A percentile compares a stretch with the other conserved stretches of the same genome.
These are phyloP conservation scores for Wickerhamomyces pijperi DNA, from an alignment of 805 yeast genomes.

Conservation along the genomic window DNA sequence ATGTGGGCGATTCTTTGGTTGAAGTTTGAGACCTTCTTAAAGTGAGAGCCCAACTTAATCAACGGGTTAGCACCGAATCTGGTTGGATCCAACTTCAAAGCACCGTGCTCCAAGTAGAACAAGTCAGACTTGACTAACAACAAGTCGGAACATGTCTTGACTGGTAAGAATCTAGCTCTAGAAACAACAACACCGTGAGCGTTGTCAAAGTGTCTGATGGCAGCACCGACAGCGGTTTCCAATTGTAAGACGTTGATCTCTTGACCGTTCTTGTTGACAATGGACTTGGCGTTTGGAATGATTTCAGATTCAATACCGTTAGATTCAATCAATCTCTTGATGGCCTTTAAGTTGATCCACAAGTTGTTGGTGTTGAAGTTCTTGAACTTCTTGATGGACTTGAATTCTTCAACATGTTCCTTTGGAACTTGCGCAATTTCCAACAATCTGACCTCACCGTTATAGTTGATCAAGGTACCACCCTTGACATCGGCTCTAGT, in stretches of 20 bases:
- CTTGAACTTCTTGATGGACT: conserved; percentile 94
- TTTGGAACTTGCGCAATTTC: conserved; percentile 98
- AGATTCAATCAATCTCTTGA: conserved; percentile 81
- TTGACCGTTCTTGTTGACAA: conserved; percentile 53
- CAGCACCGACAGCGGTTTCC: conserved; percentile 99
- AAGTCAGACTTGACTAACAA: conserved; percentile 91
- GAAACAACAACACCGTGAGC: conserved; percentile 99
- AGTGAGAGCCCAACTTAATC: conserved; percentile 92
- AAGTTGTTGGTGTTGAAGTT: conserved; percentile 96
- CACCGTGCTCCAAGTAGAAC: conserved; percentile 85
- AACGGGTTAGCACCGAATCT: conserved; percentile 90
- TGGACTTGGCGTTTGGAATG: conserved; percentile 86
- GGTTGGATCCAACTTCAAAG: conserved; percentile 69
- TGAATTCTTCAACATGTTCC: conserved; percentile 96
- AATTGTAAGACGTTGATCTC: conserved; percentile 86
- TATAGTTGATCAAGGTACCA: conserved; percentile 94
- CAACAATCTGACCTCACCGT: conserved; percentile 85
- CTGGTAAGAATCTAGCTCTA: conserved; percentile 95
- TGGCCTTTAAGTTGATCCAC: conserved; percentile 93
- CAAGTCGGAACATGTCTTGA: conserved; percentile 92
- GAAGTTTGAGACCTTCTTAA: conserved; percentile 90
- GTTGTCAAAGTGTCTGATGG: conserved; percentile 87
- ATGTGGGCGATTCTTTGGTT: conserved; percentile 85
- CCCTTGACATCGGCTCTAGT: conserved; percentile 99
- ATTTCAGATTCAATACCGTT: conserved; percentile 83